Evolutionary conservation across 2,329 filamentous ascomycete genomes (phyloP).

Genomic region (Aspergillus sp.): DNA sequence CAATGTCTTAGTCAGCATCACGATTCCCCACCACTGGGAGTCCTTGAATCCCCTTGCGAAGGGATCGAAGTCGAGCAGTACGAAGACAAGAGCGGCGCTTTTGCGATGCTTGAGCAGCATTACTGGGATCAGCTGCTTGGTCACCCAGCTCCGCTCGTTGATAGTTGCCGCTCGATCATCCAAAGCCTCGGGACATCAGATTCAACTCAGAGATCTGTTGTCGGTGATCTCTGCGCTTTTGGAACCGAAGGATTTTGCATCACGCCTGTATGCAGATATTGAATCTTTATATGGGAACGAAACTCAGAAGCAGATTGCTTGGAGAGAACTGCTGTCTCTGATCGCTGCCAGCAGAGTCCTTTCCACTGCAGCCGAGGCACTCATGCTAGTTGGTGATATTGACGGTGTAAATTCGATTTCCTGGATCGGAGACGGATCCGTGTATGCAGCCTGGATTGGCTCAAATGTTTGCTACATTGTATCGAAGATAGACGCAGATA

Average conservation of each 20-base stretch:
- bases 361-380: constrained; percentile 57
- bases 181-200: constrained; percentile 34
- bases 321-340: constrained; percentile 63
- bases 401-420: constrained; percentile 24
- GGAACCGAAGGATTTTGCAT: constrained; percentile 43
- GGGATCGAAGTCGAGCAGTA: constrained; percentile 11
- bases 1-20: constrained; percentile 70
- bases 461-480: constrained; percentile 55
- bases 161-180: constrained; percentile 37
- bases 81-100: constrained; percentile 48
- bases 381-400: constrained; percentile 37
- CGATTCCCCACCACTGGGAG: constrained; percentile 80
- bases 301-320: constrained; percentile 54
- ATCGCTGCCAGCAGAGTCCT: constrained; percentile 61
- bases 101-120: constrained; percentile 69
- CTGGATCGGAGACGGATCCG: constrained; percentile 66
- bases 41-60: constrained; percentile 45
- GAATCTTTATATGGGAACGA: constrained; percentile 37
- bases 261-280: constrained; percentile 48
- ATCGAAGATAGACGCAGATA: constrained; percentile 40
- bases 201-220: constrained; percentile 36
- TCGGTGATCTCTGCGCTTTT: constrained; percentile 43
- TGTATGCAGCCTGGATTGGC: constrained; percentile 72
- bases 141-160: constrained; percentile 66
- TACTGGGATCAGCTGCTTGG: constrained; percentile 72